These are phyloP conservation scores for Hypericum perforatum DNA, from an alignment of 345 rosid genomes.

Conservation along the genomic window DNA sequence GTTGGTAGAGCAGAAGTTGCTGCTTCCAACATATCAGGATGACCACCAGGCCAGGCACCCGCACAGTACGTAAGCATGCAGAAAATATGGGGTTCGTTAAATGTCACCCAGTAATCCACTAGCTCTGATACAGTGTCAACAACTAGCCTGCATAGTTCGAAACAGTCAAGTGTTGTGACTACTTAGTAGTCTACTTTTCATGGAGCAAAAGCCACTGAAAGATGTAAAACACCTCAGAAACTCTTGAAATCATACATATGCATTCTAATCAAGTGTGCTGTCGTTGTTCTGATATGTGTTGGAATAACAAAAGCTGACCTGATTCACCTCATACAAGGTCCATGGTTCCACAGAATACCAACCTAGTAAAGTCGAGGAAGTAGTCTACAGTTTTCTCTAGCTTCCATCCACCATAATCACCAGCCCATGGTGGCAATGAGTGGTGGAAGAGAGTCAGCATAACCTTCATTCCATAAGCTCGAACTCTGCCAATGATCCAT, in stretches of 20 bases:
- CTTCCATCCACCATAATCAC: constrained; percentile 97
- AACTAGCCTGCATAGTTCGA: constrained; percentile 53
- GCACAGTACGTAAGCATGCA: constrained; percentile 86
- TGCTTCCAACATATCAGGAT: constrained; percentile 83
- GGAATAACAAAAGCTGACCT: constrained; percentile 7
- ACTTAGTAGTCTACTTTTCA: too few relatives aligned
- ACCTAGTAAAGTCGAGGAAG: constrained; percentile 84
- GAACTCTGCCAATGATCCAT: constrained; percentile 77
- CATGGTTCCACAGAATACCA: background rate
- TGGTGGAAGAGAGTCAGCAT: constrained; percentile 95
- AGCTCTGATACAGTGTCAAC: constrained; percentile 65
- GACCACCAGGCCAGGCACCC: constrained; percentile 98
- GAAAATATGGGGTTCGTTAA: constrained; percentile 91
- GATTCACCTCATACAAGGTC: constrained; percentile 2
- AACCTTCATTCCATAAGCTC: constrained; percentile 82
- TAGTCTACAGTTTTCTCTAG: constrained; percentile 83
- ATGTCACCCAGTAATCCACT: constrained; percentile 87
- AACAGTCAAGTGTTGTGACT: constrained; percentile 12
- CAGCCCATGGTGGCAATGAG: constrained; percentile 94
- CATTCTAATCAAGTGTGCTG: too few relatives aligned
- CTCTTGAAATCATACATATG: too few relatives aligned
- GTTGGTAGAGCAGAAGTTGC: constrained; percentile 83
- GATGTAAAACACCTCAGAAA: too few relatives aligned
- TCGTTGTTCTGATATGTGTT: too few relatives aligned
- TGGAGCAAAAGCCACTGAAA: too few relatives aligned